Evolutionary conservation across 1,284 basidiomycete species (phyloP), one percentile per base, ranked within the genome.

Genomic region (Fistulinella cinereoalba): DNA sequence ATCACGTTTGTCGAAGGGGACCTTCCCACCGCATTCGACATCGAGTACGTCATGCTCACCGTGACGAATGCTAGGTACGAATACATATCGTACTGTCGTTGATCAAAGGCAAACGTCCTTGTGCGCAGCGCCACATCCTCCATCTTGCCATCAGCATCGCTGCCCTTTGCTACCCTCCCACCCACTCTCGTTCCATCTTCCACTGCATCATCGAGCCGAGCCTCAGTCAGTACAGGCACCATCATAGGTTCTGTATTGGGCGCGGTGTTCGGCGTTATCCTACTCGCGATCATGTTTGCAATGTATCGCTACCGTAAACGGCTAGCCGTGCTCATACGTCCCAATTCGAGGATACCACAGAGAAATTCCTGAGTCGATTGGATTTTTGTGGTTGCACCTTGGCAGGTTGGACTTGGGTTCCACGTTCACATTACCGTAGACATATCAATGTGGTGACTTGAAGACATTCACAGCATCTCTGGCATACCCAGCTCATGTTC

Each of bases 21-120:
- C n/a, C 11, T 45, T 23, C 50, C 54, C 27, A 46, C 63, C 8
- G 65, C 61, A 42, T 67, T 79, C 28, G 73, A 71, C 38, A 64
- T 80, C n/a, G 62, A 68, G 22, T 62, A 58, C 6, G 62, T 80
- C 19, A 63, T 57, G 1, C 61, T 79, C 42, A 66, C 65, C 18
- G 68, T 75, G 6, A 49, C 66, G 1, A 64, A 70, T 46, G 57
- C 66, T 33, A 66, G 66, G 76, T 78, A 62, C 40, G 72, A 62
- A 11, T 15, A n/a, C 21, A 22, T 8, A 7, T 24, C 46, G 33
- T 33, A 42, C 37, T 19, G 25, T 24, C 12, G 11, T 34, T 29
- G 28, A 29, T 4, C 32, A 23, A 54, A 24, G 39, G 32, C 37
- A 28, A 47, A 33, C 5, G 4, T 6, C 11, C 5, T 31, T 11